Evolutionary conservation across 2,329 filamentous ascomycete genomes (phyloP).

Genomic region (Acephala macrosclerotiorum): DNA sequence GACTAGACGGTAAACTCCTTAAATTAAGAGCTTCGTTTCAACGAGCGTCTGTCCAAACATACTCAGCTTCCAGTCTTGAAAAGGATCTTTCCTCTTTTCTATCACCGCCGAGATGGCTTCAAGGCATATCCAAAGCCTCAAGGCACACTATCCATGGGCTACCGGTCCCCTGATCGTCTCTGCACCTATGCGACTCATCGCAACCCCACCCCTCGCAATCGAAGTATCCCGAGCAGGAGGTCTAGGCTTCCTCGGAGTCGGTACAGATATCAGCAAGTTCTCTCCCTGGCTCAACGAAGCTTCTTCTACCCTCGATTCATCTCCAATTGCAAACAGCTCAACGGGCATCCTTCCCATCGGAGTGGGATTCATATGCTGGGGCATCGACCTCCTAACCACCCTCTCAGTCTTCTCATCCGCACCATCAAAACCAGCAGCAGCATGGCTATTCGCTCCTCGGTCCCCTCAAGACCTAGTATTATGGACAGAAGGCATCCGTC

Average conservation of each 20-base stretch:
- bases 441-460: slow-evolving; percentile 56
- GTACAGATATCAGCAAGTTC: slow-evolving; percentile 41
- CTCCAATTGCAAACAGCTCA: slow-evolving; percentile 22
- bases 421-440: slow-evolving; percentile 46
- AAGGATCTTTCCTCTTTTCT: background rate
- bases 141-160: slow-evolving; percentile 63
- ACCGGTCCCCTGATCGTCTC: slow-evolving; percentile 62
- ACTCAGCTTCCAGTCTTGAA: too few relatives aligned
- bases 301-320: slow-evolving; percentile 26
- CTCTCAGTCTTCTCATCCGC: slow-evolving; percentile 41
- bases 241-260: slow-evolving; percentile 55
- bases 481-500: slow-evolving; percentile 43
- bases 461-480: slow-evolving; percentile 35
- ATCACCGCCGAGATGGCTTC: slow-evolving; percentile 12
- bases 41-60: too few relatives aligned
- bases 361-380: slow-evolving; percentile 56
- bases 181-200: slow-evolving; percentile 75
- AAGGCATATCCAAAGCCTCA: slow-evolving; percentile 28
- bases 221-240: slow-evolving; percentile 64
- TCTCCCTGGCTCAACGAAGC: slow-evolving; percentile 39
- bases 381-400: slow-evolving; percentile 47
- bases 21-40: too few relatives aligned
- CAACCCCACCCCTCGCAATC: slow-evolving; percentile 61
- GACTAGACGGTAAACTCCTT: too few relatives aligned
- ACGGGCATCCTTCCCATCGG: slow-evolving; percentile 50